phyloP scores from a whole-genome alignment of 768 basidiomycete species.

The Lactarius sanguifluus region DNA sequence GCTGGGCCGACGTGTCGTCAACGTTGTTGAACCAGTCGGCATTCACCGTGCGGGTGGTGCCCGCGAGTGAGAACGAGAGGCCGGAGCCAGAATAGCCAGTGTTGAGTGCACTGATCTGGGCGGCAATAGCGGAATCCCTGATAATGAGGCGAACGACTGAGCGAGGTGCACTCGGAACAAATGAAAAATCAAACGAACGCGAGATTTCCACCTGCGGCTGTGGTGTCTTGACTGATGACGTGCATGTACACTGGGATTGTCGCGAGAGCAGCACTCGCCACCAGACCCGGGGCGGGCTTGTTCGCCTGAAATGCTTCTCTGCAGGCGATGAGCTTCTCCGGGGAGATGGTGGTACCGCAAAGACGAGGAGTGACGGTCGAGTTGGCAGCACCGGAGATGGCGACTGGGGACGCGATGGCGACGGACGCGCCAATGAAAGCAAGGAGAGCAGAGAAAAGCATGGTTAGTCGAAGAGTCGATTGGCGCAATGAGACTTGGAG shows the following conservation, averaged over 20 bases:
- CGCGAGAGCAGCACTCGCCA: constrained; percentile 24
- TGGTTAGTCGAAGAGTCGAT: too few species aligned
- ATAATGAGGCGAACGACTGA: not conserved
- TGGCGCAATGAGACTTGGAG: not conserved
- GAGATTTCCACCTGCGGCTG: constrained; percentile 42
- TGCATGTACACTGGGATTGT: constrained; percentile 46
- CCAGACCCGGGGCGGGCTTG: constrained; percentile 31
- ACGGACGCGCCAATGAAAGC: constrained; percentile 35
- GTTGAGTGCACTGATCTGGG: constrained; percentile 47
- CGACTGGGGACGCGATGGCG: constrained; percentile 36
- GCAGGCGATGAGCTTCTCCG: constrained; percentile 37
- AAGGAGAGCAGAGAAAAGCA: constrained; percentile 32
- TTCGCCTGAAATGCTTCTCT: constrained; percentile 46
- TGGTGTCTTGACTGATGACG: constrained; percentile 44
- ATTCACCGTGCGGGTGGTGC: constrained; percentile 47
- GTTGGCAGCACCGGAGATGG: too few species aligned
- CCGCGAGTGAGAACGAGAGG: constrained; percentile 43
- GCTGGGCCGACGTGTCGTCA: constrained; percentile 33
- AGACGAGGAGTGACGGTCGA: constrained; percentile 10
- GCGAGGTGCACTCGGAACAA: not conserved
- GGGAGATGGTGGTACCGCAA: constrained; percentile 34
- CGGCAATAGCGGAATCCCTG: constrained; percentile 35
- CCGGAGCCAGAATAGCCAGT: constrained; percentile 41
- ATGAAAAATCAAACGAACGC: constrained; percentile 36
- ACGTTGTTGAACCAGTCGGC: constrained; percentile 49